Percentiles rank a stretch among this genome's conserved stretches.
These are phyloP conservation scores for Trichoderma aggressivum DNA, from an alignment of 2,329 filamentous ascomycete species.

Conservation along the genomic window DNA sequence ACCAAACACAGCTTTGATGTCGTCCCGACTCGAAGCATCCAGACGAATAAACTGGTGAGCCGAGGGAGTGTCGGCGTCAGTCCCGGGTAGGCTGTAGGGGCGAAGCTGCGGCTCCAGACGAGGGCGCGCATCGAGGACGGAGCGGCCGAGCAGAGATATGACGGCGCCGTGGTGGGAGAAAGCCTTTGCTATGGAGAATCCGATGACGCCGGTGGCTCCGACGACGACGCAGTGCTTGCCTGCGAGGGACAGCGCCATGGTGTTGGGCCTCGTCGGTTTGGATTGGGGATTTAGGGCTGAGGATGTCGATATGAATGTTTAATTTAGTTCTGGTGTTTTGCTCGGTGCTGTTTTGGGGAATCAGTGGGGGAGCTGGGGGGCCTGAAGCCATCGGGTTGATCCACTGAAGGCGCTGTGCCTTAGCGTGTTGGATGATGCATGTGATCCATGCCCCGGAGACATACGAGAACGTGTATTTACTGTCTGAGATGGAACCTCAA, in stretches of 20 bases:
- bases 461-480: not conserved
- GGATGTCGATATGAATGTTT: not conserved
- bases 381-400: not conserved
- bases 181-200: slow-evolving; percentile 61
- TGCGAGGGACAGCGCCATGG: slow-evolving; percentile 36
- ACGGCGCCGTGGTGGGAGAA: slow-evolving; percentile 61
- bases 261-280: not conserved
- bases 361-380: not conserved
- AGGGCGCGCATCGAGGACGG: slow-evolving; percentile 44
- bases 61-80: slow-evolving; percentile 20
- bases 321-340: not conserved
- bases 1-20: slow-evolving; percentile 33
- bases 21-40: slow-evolving; percentile 30
- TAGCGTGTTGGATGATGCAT: not conserved
- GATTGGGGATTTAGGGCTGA: not conserved
- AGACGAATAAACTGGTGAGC: slow-evolving; percentile 36
- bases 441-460: not conserved
- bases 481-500: not conserved
- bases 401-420: not conserved
- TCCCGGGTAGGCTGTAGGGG: slow-evolving; percentile 23
- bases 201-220: slow-evolving; percentile 69
- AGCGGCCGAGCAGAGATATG: slow-evolving; percentile 60
- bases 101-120: slow-evolving; percentile 34
- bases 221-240: slow-evolving; percentile 60
- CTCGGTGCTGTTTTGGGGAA: not conserved